Conservation (phyloP, 345 rosid genomes). For the sweet orange (Citrus sinensis) region DVS_A1.0 CM039169.1:15848501-15849000, state of each 20-base stretch:
- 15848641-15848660: slow-evolving; percentile 7
- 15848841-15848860: not conserved
- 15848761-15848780: not conserved
- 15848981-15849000: not conserved
- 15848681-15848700: too few relatives aligned
- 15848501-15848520: not conserved
- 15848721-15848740: not conserved
- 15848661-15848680: not conserved
- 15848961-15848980: not conserved
- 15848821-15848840: not conserved
- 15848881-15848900: too few relatives aligned
- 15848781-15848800: not conserved
- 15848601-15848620: slow-evolving; percentile 7
- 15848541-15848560: not conserved
- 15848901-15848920: not conserved
- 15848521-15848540: not conserved
- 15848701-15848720: not conserved
- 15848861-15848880: not conserved
- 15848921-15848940: not conserved
- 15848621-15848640: slow-evolving; percentile 23
- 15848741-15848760: not conserved
- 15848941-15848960: not conserved
- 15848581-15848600: slow-evolving; percentile 7
- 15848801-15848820: not conserved
- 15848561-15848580: not conserved